phyloP scores from a whole-genome alignment of 2,329 filamentous ascomycete species.

The Cordyceps cateniannulata region DNA sequence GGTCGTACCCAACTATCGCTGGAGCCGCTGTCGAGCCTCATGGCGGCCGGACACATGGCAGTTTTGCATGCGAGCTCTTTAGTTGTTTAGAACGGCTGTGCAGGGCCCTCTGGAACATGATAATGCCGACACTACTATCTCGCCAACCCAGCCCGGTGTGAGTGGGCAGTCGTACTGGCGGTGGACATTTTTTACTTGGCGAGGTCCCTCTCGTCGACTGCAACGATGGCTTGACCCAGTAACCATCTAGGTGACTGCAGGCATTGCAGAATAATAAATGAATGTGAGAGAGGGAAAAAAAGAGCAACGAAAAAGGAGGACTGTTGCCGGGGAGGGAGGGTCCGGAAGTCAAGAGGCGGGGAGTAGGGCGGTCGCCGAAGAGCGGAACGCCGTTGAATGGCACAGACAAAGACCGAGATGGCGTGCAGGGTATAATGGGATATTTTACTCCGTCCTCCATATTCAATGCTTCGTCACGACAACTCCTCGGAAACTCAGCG shows the following conservation, averaged over 20 bases:
- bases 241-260: not conserved
- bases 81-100: not conserved
- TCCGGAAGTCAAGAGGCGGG: not conserved
- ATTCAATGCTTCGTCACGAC: not conserved
- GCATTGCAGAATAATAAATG: not conserved
- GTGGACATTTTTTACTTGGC: not conserved
- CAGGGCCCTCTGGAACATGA: not conserved
- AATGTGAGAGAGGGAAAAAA: not conserved
- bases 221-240: not conserved
- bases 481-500: not conserved
- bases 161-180: not conserved
- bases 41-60: slow-evolving; percentile 5
- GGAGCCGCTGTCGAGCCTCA: slow-evolving; percentile 6
- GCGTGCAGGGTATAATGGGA: slow-evolving; percentile 2
- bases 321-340: not conserved
- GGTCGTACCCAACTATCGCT: not conserved
- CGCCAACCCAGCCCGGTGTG: not conserved
- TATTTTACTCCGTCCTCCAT: not conserved
- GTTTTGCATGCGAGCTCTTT: slow-evolving; percentile 8
- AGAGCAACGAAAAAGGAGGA: not conserved
- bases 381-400: slow-evolving; percentile 1
- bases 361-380: not conserved
- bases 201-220: not conserved
- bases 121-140: not conserved
- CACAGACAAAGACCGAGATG: too few species aligned